Conservation (phyloP, 306 rosid genomes). For the Rosa multiflora region DNA sequence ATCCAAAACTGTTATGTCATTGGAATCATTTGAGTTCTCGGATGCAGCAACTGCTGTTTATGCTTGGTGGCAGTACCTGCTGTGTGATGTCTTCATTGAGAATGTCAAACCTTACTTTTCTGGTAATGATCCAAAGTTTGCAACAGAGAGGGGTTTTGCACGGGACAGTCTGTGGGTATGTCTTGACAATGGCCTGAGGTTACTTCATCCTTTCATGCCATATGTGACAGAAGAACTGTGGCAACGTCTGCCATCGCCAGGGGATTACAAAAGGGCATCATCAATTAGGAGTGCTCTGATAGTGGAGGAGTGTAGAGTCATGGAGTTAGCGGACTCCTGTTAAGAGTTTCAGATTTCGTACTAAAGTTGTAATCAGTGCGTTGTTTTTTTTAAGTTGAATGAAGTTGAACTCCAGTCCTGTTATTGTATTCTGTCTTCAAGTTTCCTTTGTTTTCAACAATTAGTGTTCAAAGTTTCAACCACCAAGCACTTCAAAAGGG, state of each 20-base stretch:
- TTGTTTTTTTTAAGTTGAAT: too few relatives aligned
- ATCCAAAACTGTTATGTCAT: constrained; percentile 44
- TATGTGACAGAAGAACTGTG: constrained; percentile 89
- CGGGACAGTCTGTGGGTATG: constrained; percentile 85
- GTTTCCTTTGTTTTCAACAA: too few relatives aligned
- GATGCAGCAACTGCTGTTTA: constrained; percentile 78
- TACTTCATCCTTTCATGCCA: constrained; percentile 98
- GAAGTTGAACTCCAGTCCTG: too few relatives aligned
- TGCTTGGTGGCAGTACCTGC: constrained; percentile 89
- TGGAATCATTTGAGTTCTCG: constrained; percentile 67
- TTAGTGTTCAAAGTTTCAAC: too few relatives aligned
- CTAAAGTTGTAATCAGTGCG: too few relatives aligned
- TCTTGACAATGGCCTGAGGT: constrained; percentile 79
- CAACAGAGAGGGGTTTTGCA: constrained; percentile 59
- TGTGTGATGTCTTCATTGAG: constrained; percentile 94
- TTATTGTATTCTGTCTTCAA: too few relatives aligned
- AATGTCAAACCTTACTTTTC: constrained; percentile 79
- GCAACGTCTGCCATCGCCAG: too few relatives aligned
- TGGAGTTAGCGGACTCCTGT: too few relatives aligned
- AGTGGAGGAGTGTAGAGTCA: too few relatives aligned
- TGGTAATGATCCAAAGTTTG: constrained; percentile 50
- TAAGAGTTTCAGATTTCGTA: too few relatives aligned
- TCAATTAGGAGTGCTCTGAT: too few relatives aligned
- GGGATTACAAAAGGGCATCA: constrained; percentile 45
- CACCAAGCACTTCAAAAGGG: too few relatives aligned